Evolutionary conservation across 352 stramenopile species (phyloP).

Genomic region (Phytophthora fragariaefolia): DNA sequence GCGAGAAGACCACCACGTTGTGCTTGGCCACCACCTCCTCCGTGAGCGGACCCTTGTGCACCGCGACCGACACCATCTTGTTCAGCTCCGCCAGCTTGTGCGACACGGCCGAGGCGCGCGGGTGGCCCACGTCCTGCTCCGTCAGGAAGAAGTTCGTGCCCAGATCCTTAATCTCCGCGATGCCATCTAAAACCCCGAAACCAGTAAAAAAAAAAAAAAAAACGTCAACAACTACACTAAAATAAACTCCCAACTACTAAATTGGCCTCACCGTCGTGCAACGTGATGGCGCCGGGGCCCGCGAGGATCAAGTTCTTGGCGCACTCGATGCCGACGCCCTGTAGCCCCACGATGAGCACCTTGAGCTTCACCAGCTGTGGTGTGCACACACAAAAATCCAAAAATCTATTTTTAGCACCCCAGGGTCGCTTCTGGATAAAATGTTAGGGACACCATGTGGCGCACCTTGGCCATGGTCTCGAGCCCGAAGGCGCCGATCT

Average conservation of each 20-base stretch:
- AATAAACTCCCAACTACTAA: neutral
- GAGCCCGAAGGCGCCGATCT: constrained; percentile 92
- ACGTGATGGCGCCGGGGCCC: constrained; percentile 86
- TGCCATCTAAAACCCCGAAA: constrained; percentile 48
- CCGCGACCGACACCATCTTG: constrained; percentile 87
- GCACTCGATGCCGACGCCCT: constrained; percentile 89
- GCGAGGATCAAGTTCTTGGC: constrained; percentile 95
- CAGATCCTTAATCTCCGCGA: constrained; percentile 85
- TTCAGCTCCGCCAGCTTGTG: constrained; percentile 93
- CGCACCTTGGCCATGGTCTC: constrained; percentile 94
- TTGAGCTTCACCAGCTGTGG: constrained; percentile 79
- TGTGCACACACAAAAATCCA: constrained; percentile 10
- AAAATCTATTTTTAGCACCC: constrained; percentile 15
- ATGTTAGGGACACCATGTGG: too few relatives aligned
- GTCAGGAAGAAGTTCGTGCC: constrained; percentile 94
- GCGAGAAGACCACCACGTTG: constrained; percentile 91
- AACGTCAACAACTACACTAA: neutral
- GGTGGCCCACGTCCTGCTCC: constrained; percentile 78
- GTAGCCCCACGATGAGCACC: constrained; percentile 87
- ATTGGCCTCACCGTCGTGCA: constrained; percentile 66
- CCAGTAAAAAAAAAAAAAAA: neutral
- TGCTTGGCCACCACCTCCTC: constrained; percentile 72
- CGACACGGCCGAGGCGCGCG: constrained; percentile 62
- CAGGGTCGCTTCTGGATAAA: too few relatives aligned
- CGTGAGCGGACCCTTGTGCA: constrained; percentile 73